These are phyloP conservation scores for Podospora pseudoanserina DNA, from an alignment of 495 filamentous ascomycete genomes.

Conservation along the genomic window DNA sequence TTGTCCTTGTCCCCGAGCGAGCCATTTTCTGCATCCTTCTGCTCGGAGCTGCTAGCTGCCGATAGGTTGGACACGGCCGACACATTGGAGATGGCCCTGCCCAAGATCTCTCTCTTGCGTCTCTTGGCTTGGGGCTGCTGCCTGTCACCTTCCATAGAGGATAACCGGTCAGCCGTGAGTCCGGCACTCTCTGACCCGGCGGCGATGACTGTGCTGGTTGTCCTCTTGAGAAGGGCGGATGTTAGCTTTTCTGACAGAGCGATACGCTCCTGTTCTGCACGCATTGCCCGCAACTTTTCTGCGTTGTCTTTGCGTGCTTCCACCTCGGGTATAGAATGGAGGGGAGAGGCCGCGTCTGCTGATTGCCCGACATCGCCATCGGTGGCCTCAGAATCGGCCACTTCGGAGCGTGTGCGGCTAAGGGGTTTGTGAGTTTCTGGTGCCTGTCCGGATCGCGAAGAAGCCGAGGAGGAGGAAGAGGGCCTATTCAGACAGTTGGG, in stretches of 20 bases:
- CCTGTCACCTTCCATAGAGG: constrained; percentile 20
- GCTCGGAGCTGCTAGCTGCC: neutral
- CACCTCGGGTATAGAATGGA: neutral
- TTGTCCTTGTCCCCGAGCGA: constrained; percentile 17
- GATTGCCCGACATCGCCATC: constrained; percentile 21
- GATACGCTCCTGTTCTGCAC: constrained; percentile 23
- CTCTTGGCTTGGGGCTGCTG: neutral
- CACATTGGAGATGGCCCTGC: constrained; percentile 49
- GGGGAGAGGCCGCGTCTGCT: constrained; percentile 5
- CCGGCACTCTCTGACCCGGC: neutral
- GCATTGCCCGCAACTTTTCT: constrained; percentile 18
- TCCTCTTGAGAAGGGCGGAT: constrained; percentile 20
- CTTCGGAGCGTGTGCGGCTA: constrained; percentile 32
- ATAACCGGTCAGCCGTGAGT: neutral
- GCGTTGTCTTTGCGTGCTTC: constrained; percentile 8
- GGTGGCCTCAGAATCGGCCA: constrained; percentile 43
- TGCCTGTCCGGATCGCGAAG: constrained; percentile 1
- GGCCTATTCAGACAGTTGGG: constrained; percentile 39
- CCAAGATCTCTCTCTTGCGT: constrained; percentile 45
- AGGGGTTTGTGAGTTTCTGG: constrained; percentile 14
- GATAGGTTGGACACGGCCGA: constrained; percentile 35
- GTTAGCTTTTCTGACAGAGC: constrained; percentile 32
- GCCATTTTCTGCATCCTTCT: neutral
- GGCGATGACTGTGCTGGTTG: constrained; percentile 14
- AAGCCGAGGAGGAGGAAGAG: constrained; percentile 11